A percentile compares a stretch with the other conserved stretches of the same genome.
These are phyloP conservation scores for Choiromyces venosus DNA, from an alignment of 495 filamentous ascomycete species.

Conservation along the genomic window DNA sequence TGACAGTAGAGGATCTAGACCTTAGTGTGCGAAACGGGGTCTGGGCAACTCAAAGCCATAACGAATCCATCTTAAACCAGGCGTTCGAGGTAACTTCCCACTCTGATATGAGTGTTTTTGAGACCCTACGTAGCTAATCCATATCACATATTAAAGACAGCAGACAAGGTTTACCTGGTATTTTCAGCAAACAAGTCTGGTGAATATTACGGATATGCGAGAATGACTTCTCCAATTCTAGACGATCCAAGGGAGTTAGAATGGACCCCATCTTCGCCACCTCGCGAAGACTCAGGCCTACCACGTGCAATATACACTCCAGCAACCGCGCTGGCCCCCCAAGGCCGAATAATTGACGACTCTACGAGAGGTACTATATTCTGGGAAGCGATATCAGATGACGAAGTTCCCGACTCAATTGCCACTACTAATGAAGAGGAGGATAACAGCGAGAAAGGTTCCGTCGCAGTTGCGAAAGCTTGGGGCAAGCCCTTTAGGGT, in stretches of 20 bases:
- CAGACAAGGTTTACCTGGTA: slow-evolving; percentile 87
- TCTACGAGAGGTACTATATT: slow-evolving; percentile 90
- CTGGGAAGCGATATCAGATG: slow-evolving; percentile 74
- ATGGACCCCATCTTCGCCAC: slow-evolving; percentile 55
- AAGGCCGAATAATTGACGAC: slow-evolving; percentile 87
- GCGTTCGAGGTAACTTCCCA: slow-evolving; percentile 67
- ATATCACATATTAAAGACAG: slow-evolving; percentile 49
- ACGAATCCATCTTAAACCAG: slow-evolving; percentile 74
- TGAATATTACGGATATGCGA: slow-evolving; percentile 93
- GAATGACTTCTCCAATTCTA: slow-evolving; percentile 81
- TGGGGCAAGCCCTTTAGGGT: slow-evolving; percentile 93
- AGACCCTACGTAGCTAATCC: neutral
- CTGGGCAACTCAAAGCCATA: slow-evolving; percentile 95
- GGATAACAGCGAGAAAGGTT: slow-evolving; percentile 42
- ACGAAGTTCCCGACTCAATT: slow-evolving; percentile 47
- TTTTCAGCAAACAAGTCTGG: slow-evolving; percentile 98
- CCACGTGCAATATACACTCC: slow-evolving; percentile 71
- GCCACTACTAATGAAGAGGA: slow-evolving; percentile 44
- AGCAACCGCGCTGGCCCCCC: slow-evolving; percentile 73
- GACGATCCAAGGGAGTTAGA: slow-evolving; percentile 66
- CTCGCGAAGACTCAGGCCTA: slow-evolving; percentile 53
- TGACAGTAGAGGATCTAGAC: slow-evolving; percentile 91
- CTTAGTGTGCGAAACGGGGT: slow-evolving; percentile 78
- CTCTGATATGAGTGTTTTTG: neutral
- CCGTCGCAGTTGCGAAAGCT: slow-evolving; percentile 48